phyloP scores from a whole-genome alignment of 2,329 filamentous ascomycete species.

The Ascocoryne sarcoides region DNA sequence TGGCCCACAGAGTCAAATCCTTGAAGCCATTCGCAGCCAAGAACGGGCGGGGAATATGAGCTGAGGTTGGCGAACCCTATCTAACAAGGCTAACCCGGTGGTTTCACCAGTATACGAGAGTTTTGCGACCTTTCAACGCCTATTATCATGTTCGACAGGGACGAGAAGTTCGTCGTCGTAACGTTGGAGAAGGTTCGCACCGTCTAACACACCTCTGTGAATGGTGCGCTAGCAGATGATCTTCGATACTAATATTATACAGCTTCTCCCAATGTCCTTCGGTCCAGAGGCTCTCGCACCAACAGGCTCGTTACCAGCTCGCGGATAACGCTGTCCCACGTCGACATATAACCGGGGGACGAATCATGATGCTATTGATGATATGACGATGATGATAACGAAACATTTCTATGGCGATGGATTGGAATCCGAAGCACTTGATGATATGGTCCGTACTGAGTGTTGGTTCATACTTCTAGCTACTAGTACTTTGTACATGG shows the following conservation, averaged over 20 bases:
- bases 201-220: neutral
- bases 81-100: neutral
- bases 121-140: slow-evolving; percentile 63
- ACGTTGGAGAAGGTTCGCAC: slow-evolving; percentile 54
- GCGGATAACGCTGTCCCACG: slow-evolving; percentile 10
- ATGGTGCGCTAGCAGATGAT: neutral
- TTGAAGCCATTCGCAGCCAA: neutral
- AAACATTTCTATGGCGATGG: neutral
- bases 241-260: slow-evolving; percentile 3
- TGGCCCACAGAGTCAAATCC: neutral
- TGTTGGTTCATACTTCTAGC: too few species aligned
- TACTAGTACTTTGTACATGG: too few species aligned
- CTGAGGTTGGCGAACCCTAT: neutral
- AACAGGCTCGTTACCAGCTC: slow-evolving; percentile 14
- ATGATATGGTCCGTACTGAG: too few species aligned
- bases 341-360: too few species aligned
- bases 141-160: slow-evolving; percentile 86
- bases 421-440: too few species aligned
- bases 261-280: slow-evolving; percentile 62
- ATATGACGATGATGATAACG: neutral
- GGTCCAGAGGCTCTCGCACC: slow-evolving; percentile 48
- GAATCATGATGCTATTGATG: neutral
- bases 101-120: slow-evolving; percentile 56
- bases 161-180: slow-evolving; percentile 62
- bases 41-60: neutral